Conservation (phyloP, 306 rosid genomes). For the Cucurbita maxima region DNA sequence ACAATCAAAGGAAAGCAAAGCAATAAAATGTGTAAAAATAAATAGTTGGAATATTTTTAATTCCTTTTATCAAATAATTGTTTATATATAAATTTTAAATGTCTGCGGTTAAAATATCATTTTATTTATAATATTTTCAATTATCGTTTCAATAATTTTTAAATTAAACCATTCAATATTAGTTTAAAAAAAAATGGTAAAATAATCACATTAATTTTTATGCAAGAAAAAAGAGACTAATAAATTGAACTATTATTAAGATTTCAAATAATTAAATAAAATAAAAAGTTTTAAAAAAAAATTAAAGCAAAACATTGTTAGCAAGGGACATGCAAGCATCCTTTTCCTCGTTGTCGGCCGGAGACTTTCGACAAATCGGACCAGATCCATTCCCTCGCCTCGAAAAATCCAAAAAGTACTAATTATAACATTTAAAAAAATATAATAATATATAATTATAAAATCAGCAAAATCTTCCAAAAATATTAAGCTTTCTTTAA, state of each 20-base stretch:
- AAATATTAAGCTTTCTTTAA: neutral
- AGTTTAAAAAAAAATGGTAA: too few relatives aligned
- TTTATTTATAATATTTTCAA: too few relatives aligned
- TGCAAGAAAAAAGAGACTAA: too few relatives aligned
- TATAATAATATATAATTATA: neutral
- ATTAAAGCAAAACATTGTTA: neutral
- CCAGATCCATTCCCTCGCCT: neutral
- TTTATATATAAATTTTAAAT: neutral
- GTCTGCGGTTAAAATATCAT: too few relatives aligned
- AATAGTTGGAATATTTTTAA: neutral
- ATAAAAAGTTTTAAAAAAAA: too few relatives aligned
- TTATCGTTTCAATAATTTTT: too few relatives aligned
- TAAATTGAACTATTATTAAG: too few relatives aligned
- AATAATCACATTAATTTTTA: too few relatives aligned
- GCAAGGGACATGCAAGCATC: neutral
- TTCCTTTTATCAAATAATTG: neutral
- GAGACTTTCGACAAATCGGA: neutral
- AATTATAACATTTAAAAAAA: neutral
- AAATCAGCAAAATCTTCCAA: neutral
- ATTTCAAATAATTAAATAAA: too few relatives aligned
- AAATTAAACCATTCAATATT: too few relatives aligned
- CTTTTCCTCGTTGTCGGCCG: neutral
- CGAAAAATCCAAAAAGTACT: neutral
- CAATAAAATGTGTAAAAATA: too few relatives aligned
- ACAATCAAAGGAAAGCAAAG: neutral